Evolutionary conservation across 2,329 filamentous ascomycete genomes (phyloP), one percentile per base, ranked within the genome.

Genomic region (Penicillium sp.): DNA sequence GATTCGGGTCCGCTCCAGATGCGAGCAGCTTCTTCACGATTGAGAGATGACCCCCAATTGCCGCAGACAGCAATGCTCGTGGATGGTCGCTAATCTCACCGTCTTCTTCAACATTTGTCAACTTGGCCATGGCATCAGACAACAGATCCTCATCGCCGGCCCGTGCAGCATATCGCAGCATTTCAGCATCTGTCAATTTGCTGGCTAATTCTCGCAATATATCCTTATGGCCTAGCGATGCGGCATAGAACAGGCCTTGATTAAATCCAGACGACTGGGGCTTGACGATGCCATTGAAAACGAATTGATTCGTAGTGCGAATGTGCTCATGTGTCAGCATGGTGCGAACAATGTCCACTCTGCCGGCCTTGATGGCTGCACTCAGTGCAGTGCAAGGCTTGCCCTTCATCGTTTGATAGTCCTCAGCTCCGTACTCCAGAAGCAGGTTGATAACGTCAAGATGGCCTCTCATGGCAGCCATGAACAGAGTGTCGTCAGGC

Each of bases 1-100:
- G 57, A 47, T 62, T 60, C 3, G 58, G 42, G 20, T 63, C 57
- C 20, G 64, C 63, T 33, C 59, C 63, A 40, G 52, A 23, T 51
- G 47, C 35, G 11, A 65, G 46, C 35, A 65, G 52, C 30, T 43
- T 33, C 20, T 59, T 50, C n/a, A 63, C 63, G 14, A 59, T 24
- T 50, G 62, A 59, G 26, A 63, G 42, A 49, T 58, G 38, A 33
- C 59, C 59, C 6, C 8, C 24, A 33, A 47, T 21, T n/a, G 53
- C 50, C 18, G 60, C 62, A 6, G 53, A 59, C 49, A 59, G 59
- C 12, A 62, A 45, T 12, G 60, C 59, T 38, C 33, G 33, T 38
- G 33, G 33, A 16, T 38, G 33, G 14, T 38, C 33, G 14, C 33
- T 38, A 16, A 5, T 14, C 4, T 14, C 4, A 16, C 4, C 5